These are phyloP conservation scores for Spathaspora girioi DNA, from an alignment of 805 yeast species.

Conservation along the genomic window DNA sequence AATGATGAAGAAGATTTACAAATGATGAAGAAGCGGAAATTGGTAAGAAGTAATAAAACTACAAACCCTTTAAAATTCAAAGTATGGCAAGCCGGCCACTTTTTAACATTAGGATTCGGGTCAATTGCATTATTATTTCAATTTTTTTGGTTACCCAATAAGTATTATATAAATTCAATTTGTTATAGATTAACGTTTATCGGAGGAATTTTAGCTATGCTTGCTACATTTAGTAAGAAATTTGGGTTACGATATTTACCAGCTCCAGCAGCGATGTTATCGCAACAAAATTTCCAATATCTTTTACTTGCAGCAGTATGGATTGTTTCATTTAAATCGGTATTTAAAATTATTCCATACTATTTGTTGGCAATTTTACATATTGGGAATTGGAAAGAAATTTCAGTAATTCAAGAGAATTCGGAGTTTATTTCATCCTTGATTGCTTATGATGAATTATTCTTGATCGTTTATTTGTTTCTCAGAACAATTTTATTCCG, in stretches of 20 bases:
- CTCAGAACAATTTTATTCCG: constrained; percentile 60
- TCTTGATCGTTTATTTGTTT: constrained; percentile 48
- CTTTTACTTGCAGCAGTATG: constrained; percentile 53
- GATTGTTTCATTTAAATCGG: constrained; percentile 61
- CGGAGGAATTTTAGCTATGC: constrained; percentile 53
- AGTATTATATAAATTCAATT: constrained; percentile 44
- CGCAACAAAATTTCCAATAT: constrained; percentile 76
- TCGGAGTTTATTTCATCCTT: constrained; percentile 38
- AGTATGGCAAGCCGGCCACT: constrained; percentile 59
- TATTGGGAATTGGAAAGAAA: constrained; percentile 37
- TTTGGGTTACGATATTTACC: constrained; percentile 59
- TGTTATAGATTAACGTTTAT: constrained; percentile 52
- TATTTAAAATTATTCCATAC: constrained; percentile 63
- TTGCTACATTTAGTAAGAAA: constrained; percentile 53
- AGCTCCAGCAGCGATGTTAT: constrained; percentile 56
- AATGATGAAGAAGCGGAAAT: constrained; percentile 18
- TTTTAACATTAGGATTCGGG: constrained; percentile 43
- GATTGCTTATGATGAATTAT: constrained; percentile 60
- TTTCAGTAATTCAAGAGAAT: constrained; percentile 37
- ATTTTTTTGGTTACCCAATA: constrained; percentile 35
- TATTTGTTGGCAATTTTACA: constrained; percentile 57
- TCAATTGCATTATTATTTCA: constrained; percentile 33
- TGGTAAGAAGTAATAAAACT: constrained; percentile 25
- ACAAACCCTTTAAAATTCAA: constrained; percentile 41
- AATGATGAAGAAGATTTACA: constrained; percentile 10